Percentiles rank a stretch among this genome's conserved stretches.
phyloP scores from a whole-genome alignment of 2,329 filamentous ascomycete genomes.

The Penicillium frequentans region DNA sequence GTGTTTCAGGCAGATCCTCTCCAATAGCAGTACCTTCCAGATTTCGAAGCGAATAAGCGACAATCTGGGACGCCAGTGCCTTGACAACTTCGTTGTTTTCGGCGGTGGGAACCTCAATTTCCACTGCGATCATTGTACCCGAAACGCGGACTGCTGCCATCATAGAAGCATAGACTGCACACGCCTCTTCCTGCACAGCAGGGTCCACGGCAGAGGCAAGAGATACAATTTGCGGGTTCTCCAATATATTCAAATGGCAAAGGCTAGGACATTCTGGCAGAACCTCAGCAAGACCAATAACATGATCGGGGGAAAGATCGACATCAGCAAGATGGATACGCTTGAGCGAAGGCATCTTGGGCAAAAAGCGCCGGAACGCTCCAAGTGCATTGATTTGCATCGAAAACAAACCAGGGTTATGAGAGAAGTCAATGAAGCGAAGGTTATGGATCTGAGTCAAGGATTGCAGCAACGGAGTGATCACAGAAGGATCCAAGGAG shows the following conservation, averaged over 20 bases:
- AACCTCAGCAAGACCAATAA: conserved; percentile 86
- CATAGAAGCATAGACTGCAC: conserved; percentile 86
- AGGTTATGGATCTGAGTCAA: conserved; percentile 70
- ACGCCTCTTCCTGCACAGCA: conserved; percentile 84
- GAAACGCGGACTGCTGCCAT: conserved; percentile 86
- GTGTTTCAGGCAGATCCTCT: conserved; percentile 52
- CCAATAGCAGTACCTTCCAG: conserved; percentile 75
- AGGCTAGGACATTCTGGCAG: conserved; percentile 78
- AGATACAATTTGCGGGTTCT: conserved; percentile 65
- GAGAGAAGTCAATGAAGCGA: conserved; percentile 87
- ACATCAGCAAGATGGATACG: conserved; percentile 86
- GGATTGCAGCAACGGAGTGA: conserved; percentile 74
- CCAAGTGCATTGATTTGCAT: conserved; percentile 70
- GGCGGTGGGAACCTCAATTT: conserved; percentile 81
- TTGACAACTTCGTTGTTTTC: conserved; percentile 68
- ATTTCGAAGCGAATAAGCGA: conserved; percentile 74
- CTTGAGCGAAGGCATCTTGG: conserved; percentile 74
- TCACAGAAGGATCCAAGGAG: conserved; percentile 69
- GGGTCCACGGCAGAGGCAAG: conserved; percentile 78
- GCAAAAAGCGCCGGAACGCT: conserved; percentile 78
- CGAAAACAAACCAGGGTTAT: conserved; percentile 80
- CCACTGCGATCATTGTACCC: conserved; percentile 79
- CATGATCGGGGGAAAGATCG: conserved; percentile 79
- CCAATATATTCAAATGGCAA: conserved; percentile 82
- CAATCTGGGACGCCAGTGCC: conserved; percentile 19